These are phyloP conservation scores for Solanum hybrid DNA, from an alignment of 305 asterid species.

Conservation along the genomic window DNA sequence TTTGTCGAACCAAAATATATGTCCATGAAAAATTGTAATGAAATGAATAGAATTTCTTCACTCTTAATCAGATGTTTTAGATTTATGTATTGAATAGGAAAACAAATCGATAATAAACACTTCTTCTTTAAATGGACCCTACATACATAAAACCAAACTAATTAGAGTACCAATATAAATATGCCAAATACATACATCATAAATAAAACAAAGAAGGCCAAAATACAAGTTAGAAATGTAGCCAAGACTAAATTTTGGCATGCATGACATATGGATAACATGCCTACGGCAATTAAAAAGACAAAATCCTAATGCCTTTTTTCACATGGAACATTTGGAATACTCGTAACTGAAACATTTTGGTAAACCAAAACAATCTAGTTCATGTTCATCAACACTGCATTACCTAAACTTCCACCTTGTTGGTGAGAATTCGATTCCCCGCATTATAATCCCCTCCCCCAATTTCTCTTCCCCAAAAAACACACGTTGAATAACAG, in stretches of 20 bases:
- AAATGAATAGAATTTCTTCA: not conserved
- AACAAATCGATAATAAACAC: not conserved
- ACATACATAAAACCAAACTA: not conserved
- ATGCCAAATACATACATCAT: not conserved
- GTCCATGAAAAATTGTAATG: not conserved
- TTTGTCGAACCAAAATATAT: not conserved
- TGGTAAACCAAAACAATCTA: not conserved
- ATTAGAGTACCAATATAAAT: not conserved
- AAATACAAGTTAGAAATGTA: not conserved
- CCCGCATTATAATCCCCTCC: accelerated
- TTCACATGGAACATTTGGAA: not conserved
- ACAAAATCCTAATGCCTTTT: not conserved
- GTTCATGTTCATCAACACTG: not conserved
- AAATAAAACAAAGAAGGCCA: not conserved
- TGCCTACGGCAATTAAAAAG: not conserved
- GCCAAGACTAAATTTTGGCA: not conserved
- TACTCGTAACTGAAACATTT: not conserved
- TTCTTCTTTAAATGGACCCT: not conserved
- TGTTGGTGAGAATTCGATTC: too few species aligned
- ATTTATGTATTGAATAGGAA: not conserved
- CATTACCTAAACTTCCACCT: not conserved
- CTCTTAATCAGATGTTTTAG: not conserved
- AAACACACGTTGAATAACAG: not conserved
- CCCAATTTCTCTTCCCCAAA: too few species aligned
- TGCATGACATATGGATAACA: not conserved